Evolutionary conservation across 352 stramenopile genomes (phyloP).

Genomic region (Globisporangium nagaii): DNA sequence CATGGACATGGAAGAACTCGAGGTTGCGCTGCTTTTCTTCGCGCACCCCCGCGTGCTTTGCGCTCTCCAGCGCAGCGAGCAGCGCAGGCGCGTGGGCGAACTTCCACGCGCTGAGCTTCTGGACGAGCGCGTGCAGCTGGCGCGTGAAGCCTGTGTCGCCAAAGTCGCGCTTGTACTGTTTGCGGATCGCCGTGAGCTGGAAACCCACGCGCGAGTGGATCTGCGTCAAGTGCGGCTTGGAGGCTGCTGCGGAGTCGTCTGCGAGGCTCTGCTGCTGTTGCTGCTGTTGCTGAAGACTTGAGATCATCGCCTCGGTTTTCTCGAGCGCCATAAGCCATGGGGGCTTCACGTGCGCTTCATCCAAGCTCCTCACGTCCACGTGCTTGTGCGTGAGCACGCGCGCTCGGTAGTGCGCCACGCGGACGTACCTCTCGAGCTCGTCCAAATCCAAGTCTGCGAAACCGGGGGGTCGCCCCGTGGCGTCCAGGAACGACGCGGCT

Average conservation of each 20-base stretch:
- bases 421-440: slow-evolving; percentile 42
- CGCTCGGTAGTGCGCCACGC: slow-evolving; percentile 55
- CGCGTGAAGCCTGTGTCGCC: slow-evolving; percentile 39
- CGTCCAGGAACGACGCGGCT: slow-evolving; percentile 13
- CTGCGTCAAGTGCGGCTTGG: slow-evolving; percentile 33
- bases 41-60: slow-evolving; percentile 19
- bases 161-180: slow-evolving; percentile 29
- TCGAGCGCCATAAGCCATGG: slow-evolving; percentile 42
- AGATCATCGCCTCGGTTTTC: slow-evolving; percentile 13
- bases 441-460: slow-evolving; percentile 43
- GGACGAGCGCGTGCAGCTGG: slow-evolving; percentile 18
- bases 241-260: neutral
- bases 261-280: neutral
- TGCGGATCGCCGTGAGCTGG: slow-evolving; percentile 30
- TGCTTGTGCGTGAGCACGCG: slow-evolving; percentile 37
- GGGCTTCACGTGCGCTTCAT: slow-evolving; percentile 24
- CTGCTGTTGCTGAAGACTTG: slow-evolving; percentile 20
- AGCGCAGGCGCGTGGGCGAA: slow-evolving; percentile 26
- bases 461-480: slow-evolving; percentile 17
- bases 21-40: slow-evolving; percentile 65
- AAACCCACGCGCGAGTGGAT: slow-evolving; percentile 50
- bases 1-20: slow-evolving; percentile 60
- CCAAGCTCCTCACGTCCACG: slow-evolving; percentile 14
- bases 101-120: slow-evolving; percentile 31
- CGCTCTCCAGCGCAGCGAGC: slow-evolving; percentile 14